Percentiles rank a stretch among this genome's conserved stretches.
Evolutionary conservation across 345 rosid genomes (phyloP).

Genomic region (Heritiera littoralis): DNA sequence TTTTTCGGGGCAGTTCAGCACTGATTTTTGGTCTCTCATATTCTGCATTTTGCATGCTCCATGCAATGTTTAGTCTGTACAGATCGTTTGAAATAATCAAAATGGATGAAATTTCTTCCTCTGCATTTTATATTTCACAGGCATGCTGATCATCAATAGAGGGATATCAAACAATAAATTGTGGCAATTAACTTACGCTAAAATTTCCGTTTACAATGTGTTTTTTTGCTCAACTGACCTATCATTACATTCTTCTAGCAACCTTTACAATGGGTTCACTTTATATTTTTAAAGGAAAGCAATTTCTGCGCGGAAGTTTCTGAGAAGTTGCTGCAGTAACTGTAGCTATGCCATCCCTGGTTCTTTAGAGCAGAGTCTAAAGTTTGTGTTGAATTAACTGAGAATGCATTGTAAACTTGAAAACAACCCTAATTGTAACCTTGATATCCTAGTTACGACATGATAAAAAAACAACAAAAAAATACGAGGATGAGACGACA

Average conservation of each 20-base stretch:
- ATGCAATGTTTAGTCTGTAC: neutral
- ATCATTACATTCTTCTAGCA: neutral
- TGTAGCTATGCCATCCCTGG: too few species aligned
- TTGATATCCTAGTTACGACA: too few species aligned
- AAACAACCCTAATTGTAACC: too few species aligned
- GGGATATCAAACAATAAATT: neutral
- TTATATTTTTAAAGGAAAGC: too few species aligned
- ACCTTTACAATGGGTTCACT: too few species aligned
- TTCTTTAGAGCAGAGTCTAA: too few species aligned
- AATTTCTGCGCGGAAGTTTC: too few species aligned
- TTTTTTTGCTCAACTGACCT: neutral
- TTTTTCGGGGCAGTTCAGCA: neutral
- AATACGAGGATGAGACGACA: too few species aligned
- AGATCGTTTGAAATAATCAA: neutral
- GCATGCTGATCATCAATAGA: neutral
- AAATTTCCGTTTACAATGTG: neutral
- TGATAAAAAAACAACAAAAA: too few species aligned
- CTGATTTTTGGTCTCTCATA: neutral
- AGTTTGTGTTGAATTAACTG: too few species aligned
- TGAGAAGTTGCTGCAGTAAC: too few species aligned
- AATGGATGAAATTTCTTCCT: neutral
- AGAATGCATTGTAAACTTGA: too few species aligned
- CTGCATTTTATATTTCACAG: neutral
- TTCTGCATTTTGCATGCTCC: neutral
- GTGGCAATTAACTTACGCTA: neutral